Percentiles rank a stretch among this genome's conserved stretches.
phyloP scores from a whole-genome alignment of 345 rosid genomes.

The Physaria fendleri region DNA sequence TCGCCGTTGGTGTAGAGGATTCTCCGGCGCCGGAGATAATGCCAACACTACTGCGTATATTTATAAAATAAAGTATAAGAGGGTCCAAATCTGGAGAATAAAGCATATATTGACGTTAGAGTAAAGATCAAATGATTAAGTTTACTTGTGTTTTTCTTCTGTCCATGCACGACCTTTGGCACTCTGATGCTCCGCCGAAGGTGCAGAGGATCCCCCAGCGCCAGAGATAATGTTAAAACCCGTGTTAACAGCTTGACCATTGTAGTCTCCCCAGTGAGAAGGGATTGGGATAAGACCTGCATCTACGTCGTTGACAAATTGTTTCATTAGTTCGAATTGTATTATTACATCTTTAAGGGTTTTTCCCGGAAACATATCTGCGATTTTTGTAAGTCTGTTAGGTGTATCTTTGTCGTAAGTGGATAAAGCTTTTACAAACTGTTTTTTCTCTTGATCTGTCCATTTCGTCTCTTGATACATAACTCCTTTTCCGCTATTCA shows the following conservation, averaged over 20 bases:
- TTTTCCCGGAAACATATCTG: constrained; percentile 89
- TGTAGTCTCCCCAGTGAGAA: constrained; percentile 57
- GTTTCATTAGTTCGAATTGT: constrained; percentile 81
- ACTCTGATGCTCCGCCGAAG: constrained; percentile 77
- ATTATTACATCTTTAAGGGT: constrained; percentile 81
- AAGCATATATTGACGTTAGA: constrained; percentile 10
- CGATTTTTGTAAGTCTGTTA: constrained; percentile 79
- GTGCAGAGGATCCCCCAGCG: constrained; percentile 47
- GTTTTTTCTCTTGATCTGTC: constrained; percentile 91
- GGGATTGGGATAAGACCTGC: constrained; percentile 88
- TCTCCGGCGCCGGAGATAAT: too few relatives aligned
- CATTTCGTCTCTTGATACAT: constrained; percentile 57
- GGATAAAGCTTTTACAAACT: constrained; percentile 87
- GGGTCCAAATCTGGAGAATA: constrained; percentile 26
- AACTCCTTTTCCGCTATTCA: constrained; percentile 62
- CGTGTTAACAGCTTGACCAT: constrained; percentile 5
- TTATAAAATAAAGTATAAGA: not conserved
- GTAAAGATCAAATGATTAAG: not conserved
- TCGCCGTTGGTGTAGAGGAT: constrained; percentile 45
- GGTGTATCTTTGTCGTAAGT: constrained; percentile 78
- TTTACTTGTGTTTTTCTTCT: constrained; percentile 90
- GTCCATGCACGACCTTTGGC: constrained; percentile 99
- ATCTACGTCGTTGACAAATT: constrained; percentile 88
- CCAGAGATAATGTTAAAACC: constrained; percentile 43
- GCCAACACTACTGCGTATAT: too few relatives aligned